These are phyloP conservation scores for Thermothelomyces thermophilus DNA, from an alignment of 2,329 filamentous ascomycete genomes.

Conservation along the genomic window DNA sequence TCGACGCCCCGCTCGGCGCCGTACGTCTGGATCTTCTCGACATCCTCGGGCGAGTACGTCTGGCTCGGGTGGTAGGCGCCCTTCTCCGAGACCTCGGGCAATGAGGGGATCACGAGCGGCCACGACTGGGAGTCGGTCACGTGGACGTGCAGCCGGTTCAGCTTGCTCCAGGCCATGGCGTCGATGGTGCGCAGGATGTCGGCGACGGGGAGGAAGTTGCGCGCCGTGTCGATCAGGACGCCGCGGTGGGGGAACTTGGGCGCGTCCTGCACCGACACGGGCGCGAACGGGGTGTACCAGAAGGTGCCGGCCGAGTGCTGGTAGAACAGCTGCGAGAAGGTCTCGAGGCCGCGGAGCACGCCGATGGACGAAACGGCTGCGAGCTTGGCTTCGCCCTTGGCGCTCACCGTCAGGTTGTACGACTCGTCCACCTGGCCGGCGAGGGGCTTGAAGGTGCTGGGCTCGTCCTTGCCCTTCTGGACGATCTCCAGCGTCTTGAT, in stretches of 20 bases:
- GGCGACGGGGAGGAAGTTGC: constrained; percentile 61
- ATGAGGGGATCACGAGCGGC: constrained; percentile 70
- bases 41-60: constrained; percentile 60
- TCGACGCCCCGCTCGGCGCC: constrained; percentile 62
- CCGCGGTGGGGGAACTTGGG: constrained; percentile 74
- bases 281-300: constrained; percentile 65
- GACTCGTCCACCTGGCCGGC: constrained; percentile 66
- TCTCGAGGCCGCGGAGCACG: constrained; percentile 65
- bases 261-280: constrained; percentile 63
- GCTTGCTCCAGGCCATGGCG: constrained; percentile 69
- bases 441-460: constrained; percentile 51
- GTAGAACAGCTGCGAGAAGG: constrained; percentile 76
- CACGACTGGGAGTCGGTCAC: constrained; percentile 79
- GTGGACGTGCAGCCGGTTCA: constrained; percentile 77
- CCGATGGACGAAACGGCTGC: constrained; percentile 60
- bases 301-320: constrained; percentile 51
- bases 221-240: constrained; percentile 69
- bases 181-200: constrained; percentile 72
- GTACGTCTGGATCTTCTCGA: constrained; percentile 63
- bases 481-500: constrained; percentile 56
- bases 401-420: constrained; percentile 58
- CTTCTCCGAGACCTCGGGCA: constrained; percentile 65
- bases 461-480: constrained; percentile 50
- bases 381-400: constrained; percentile 55
- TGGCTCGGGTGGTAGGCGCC: constrained; percentile 65